A percentile compares a stretch with the other conserved stretches of the same genome.
Evolutionary conservation across 2,329 filamentous ascomycete genomes (phyloP).

Genomic region (Paecilomyces sp.): DNA sequence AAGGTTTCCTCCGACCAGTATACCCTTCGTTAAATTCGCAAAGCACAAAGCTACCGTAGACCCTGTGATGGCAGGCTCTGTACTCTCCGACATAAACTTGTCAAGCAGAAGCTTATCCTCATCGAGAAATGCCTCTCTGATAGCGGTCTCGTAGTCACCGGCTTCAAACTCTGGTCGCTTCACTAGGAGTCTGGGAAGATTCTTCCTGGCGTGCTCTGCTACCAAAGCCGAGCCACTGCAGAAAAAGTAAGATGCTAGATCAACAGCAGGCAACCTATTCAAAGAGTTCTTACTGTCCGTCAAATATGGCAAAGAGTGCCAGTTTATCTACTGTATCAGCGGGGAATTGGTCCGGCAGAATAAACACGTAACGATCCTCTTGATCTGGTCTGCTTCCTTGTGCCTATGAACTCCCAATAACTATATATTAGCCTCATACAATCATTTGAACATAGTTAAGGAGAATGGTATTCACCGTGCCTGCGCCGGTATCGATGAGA

Average conservation of each 20-base stretch:
- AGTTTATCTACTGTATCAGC: conserved; percentile 18
- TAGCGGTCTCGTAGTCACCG: conserved; percentile 22
- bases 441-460: conserved; percentile 1
- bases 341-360: conserved; percentile 23
- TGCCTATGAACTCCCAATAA: conserved; percentile 11
- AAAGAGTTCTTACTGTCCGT: conserved; percentile 24
- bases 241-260: not conserved
- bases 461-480: conserved; percentile 13
- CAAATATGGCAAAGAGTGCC: conserved; percentile 26
- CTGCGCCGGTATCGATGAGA: conserved; percentile 23
- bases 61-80: conserved; percentile 21
- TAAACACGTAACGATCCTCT: conserved; percentile 23
- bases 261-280: not conserved
- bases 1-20: conserved; percentile 25
- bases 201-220: conserved; percentile 23
- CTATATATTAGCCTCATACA: not conserved
- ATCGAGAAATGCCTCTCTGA: conserved; percentile 20
- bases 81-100: conserved; percentile 16
- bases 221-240: conserved; percentile 23
- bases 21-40: conserved; percentile 22
- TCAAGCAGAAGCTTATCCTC: conserved; percentile 22
- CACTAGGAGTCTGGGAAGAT: conserved; percentile 18
- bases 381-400: conserved; percentile 22
- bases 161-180: conserved; percentile 21
- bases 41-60: conserved; percentile 28